Conservation (phyloP, 306 rosid species). For the barrel medic (Medicago truncatula) region MtrunA17r5.0-ANR NC_053042.1:45226001-45226500, state of each 20-base stretch:
- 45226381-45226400: constrained; percentile 41
- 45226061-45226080: constrained; percentile 40
- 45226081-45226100: constrained; percentile 37
- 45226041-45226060: constrained; percentile 40
- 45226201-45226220: constrained; percentile 41
- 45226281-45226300: constrained; percentile 47
- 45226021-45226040: constrained; percentile 46
- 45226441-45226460: constrained; percentile 52
- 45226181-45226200: constrained; percentile 44
- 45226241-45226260: constrained; percentile 32
- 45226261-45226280: constrained; percentile 46
- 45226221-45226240: constrained; percentile 40
- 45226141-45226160: constrained; percentile 40
- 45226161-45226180: constrained; percentile 39
- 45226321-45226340: constrained; percentile 43
- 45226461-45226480: constrained; percentile 57
- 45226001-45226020: constrained; percentile 47
- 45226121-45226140: constrained; percentile 41
- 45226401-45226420: constrained; percentile 34
- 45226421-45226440: constrained; percentile 43
- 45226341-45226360: constrained; percentile 39
- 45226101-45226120: constrained; percentile 44
- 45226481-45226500: constrained; percentile 41
- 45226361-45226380: constrained; percentile 45
- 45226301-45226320: constrained; percentile 46